These are phyloP conservation scores for Phytophthora aleatoria DNA, from an alignment of 352 stramenopile genomes.

Conservation along the genomic window DNA sequence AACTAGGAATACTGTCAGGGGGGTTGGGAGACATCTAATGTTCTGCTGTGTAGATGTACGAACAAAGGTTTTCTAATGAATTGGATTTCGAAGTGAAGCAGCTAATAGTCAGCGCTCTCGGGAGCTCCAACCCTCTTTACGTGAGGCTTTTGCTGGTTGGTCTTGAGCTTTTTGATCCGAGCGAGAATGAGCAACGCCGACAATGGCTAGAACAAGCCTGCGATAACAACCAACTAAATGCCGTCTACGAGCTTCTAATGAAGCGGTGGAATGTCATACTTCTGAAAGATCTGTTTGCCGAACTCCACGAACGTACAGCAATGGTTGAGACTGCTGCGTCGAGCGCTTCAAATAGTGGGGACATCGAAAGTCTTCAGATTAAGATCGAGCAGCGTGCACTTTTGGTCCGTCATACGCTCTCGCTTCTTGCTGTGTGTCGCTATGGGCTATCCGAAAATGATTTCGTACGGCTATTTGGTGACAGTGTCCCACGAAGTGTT, in stretches of 20 bases:
- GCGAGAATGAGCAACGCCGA: constrained; percentile 25
- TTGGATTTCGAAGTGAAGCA: constrained; percentile 50
- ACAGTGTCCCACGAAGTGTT: constrained; percentile 47
- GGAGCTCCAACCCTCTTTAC: constrained; percentile 75
- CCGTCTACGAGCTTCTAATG: constrained; percentile 69
- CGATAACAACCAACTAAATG: constrained; percentile 47
- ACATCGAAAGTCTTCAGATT: constrained; percentile 60
- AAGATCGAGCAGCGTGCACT: constrained; percentile 72
- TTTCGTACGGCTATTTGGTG: constrained; percentile 60
- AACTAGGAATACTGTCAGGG: neutral
- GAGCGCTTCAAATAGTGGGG: constrained; percentile 10
- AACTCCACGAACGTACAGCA: constrained; percentile 38
- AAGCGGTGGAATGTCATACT: constrained; percentile 80
- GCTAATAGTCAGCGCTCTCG: constrained; percentile 43
- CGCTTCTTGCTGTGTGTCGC: constrained; percentile 65
- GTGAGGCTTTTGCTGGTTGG: constrained; percentile 66
- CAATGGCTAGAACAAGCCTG: constrained; percentile 55
- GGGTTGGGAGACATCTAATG: neutral
- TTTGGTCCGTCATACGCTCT: constrained; percentile 74
- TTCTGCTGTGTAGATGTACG: constrained; percentile 36
- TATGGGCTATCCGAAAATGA: constrained; percentile 76
- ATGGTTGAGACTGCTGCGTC: constrained; percentile 8
- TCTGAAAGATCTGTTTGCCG: constrained; percentile 55
- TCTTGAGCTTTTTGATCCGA: constrained; percentile 57
- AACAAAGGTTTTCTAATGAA: constrained; percentile 25